A percentile compares a stretch with the other conserved stretches of the same genome.
These are phyloP conservation scores for Cairneyella variabilis DNA, from an alignment of 495 filamentous ascomycete species.

Conservation along the genomic window DNA sequence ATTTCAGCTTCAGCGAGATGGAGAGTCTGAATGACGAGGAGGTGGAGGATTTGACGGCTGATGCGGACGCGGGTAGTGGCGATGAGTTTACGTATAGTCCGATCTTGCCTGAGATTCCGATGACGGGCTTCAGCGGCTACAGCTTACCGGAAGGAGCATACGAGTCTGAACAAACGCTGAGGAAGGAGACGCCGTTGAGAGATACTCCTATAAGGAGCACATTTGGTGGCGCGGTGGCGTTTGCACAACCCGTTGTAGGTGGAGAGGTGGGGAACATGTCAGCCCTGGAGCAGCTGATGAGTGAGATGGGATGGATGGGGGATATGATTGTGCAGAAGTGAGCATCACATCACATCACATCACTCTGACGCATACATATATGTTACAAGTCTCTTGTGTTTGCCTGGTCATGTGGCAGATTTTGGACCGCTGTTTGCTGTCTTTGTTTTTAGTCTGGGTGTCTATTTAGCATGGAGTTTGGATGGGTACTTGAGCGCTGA, in stretches of 20 bases:
- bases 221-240: constrained; percentile 14
- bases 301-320: constrained; percentile 25
- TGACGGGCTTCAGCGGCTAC: constrained; percentile 18
- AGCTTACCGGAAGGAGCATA: constrained; percentile 16
- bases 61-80: constrained; percentile 15
- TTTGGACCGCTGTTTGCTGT: too few relatives aligned
- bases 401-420: too few relatives aligned
- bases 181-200: constrained; percentile 9
- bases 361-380: too few relatives aligned
- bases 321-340: constrained; percentile 21
- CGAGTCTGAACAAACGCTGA: constrained; percentile 14
- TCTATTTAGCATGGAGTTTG: too few relatives aligned
- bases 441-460: too few relatives aligned
- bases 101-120: background rate
- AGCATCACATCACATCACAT: too few relatives aligned
- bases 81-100: constrained; percentile 24
- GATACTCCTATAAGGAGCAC: constrained; percentile 14
- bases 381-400: too few relatives aligned
- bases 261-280: constrained; percentile 8
- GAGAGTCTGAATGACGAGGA: constrained; percentile 18
- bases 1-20: constrained; percentile 12
- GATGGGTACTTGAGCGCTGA: too few relatives aligned
- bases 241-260: background rate
- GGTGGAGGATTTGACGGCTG: too few relatives aligned
- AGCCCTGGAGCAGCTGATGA: constrained; percentile 20